Conservation (phyloP, 2,329 filamentous ascomycete species). For the Chlorencoelia australis region DNA sequence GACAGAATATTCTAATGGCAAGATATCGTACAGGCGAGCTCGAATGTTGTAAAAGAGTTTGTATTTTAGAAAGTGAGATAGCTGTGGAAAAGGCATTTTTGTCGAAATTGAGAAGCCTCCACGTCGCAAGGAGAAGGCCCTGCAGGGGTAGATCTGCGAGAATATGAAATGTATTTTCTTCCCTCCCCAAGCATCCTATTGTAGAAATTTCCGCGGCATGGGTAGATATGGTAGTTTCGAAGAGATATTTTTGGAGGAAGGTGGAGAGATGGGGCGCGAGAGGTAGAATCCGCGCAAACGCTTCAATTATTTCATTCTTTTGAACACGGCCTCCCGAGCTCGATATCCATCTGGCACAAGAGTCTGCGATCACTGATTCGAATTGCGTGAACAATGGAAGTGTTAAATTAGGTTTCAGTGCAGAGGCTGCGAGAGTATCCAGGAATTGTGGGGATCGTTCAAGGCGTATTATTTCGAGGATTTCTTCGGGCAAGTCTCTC, state of each 20-base stretch:
- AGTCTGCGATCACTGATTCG: constrained; percentile 66
- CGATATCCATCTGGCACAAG: constrained; percentile 70
- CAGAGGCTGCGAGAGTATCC: constrained; percentile 57
- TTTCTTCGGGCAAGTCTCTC: constrained; percentile 57
- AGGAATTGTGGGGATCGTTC: constrained; percentile 57
- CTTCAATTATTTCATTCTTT: constrained; percentile 43
- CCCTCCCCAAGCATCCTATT: constrained; percentile 17
- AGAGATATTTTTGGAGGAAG: constrained; percentile 49
- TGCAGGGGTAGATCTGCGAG: constrained; percentile 32
- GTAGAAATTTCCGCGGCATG: constrained; percentile 11
- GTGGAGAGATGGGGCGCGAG: constrained; percentile 71
- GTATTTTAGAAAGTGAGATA: constrained; percentile 57
- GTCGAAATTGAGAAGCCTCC: constrained; percentile 73
- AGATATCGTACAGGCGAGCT: constrained; percentile 62
- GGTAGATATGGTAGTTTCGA: constrained; percentile 5
- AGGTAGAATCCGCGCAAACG: constrained; percentile 71
- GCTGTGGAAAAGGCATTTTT: constrained; percentile 53
- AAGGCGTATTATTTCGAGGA: constrained; percentile 56
- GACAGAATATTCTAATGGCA: constrained; percentile 69
- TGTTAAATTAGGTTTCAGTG: constrained; percentile 61
- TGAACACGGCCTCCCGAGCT: constrained; percentile 12
- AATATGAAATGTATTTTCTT: constrained; percentile 24
- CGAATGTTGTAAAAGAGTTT: constrained; percentile 54
- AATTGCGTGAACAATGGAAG: constrained; percentile 66
- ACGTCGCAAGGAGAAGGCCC: constrained; percentile 54